Conservation (phyloP, 2,329 filamentous ascomycete genomes). For the Fusarium ambrosium region DNA sequence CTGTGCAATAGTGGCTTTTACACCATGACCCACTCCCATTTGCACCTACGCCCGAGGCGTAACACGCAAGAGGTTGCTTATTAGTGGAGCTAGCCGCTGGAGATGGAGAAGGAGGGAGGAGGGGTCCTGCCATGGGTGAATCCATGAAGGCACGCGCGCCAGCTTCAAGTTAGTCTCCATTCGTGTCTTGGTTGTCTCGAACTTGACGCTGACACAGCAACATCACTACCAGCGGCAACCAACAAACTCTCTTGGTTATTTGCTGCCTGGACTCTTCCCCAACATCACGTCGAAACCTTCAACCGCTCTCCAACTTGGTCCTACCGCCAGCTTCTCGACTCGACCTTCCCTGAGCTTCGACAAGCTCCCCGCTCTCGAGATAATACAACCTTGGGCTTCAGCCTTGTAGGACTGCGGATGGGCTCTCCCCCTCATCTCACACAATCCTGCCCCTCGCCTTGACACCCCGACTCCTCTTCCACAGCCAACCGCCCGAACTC, state of each 20-base stretch:
- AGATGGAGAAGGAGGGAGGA: constrained; percentile 23
- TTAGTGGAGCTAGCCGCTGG: constrained; percentile 32
- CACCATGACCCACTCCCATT: neutral
- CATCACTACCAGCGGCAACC: constrained; percentile 20
- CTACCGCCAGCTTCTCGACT: constrained; percentile 6
- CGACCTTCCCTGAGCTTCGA: neutral
- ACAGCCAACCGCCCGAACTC: constrained; percentile 22
- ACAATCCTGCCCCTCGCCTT: constrained; percentile 23
- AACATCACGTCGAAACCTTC: neutral
- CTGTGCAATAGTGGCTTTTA: neutral
- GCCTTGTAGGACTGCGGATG: constrained; percentile 42
- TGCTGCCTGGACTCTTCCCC: neutral
- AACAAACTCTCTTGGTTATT: neutral
- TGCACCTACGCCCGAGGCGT: neutral
- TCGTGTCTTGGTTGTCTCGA: constrained; percentile 16
- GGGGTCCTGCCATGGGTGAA: constrained; percentile 28
- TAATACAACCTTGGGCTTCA: constrained; percentile 31
- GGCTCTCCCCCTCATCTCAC: constrained; percentile 35
- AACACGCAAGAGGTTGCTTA: neutral
- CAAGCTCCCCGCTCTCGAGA: constrained; percentile 24
- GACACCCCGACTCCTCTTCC: constrained; percentile 5
- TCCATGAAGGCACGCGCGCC: constrained; percentile 4
- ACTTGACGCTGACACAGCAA: constrained; percentile 36
- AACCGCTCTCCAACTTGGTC: constrained; percentile 3
- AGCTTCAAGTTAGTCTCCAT: neutral